Percentiles rank a stretch among this genome's conserved stretches.
phyloP scores from a whole-genome alignment of 2,329 filamentous ascomycete genomes.

The Curvularia verruculosa region DNA sequence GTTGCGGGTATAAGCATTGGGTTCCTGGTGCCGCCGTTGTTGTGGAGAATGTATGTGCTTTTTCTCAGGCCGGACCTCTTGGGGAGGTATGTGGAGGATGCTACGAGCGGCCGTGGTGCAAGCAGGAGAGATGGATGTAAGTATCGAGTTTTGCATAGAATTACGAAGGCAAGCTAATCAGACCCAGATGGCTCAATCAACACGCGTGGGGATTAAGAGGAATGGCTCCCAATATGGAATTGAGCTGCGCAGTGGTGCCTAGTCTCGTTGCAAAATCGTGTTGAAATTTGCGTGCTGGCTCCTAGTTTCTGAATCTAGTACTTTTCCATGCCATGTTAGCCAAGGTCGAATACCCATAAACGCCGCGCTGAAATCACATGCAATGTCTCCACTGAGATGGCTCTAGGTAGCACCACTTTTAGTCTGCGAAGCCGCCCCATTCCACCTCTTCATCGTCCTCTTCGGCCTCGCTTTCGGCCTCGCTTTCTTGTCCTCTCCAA shows the following conservation, averaged over 20 bases:
- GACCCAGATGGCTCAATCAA: constrained; percentile 11
- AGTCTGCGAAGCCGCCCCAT: constrained; percentile 74
- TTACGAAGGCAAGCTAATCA: not conserved
- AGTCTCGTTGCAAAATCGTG: not conserved
- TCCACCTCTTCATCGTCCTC: constrained; percentile 63
- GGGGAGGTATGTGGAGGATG: constrained; percentile 27
- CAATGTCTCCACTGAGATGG: constrained; percentile 9
- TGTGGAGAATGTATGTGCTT: constrained; percentile 36
- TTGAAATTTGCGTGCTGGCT: not conserved
- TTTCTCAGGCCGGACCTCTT: constrained; percentile 31
- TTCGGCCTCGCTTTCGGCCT: constrained; percentile 45
- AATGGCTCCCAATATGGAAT: too few relatives aligned
- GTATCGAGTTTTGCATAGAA: not conserved
- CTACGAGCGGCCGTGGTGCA: not conserved
- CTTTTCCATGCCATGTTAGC: constrained; percentile 6
- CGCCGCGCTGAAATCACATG: constrained; percentile 25
- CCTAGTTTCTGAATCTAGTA: not conserved
- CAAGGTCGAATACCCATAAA: constrained; percentile 9
- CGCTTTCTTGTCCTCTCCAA: constrained; percentile 56
- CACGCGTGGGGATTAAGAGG: constrained; percentile 6
- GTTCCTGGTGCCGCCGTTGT: constrained; percentile 26
- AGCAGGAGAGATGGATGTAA: constrained; percentile 9
- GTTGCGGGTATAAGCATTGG: constrained; percentile 25
- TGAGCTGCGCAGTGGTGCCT: not conserved
- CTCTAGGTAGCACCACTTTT: constrained; percentile 21